Conservation (phyloP, 2,329 filamentous ascomycete genomes). For the Colletotrichum zoysiae region DNA sequence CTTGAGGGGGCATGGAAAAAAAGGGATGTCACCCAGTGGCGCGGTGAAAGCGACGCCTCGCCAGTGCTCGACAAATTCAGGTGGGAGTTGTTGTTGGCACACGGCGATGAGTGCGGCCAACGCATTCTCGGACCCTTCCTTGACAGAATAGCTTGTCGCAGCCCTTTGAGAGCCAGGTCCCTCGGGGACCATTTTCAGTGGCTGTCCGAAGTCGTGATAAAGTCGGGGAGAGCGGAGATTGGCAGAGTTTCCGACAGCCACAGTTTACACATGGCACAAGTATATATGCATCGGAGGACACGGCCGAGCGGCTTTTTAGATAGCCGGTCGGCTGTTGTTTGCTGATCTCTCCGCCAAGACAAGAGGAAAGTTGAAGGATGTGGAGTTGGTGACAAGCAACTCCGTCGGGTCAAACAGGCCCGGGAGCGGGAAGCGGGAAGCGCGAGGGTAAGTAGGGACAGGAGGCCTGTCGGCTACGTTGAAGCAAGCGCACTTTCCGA, state of each 20-base stretch:
- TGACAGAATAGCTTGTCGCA: conserved; percentile 48
- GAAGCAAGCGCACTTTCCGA: conserved; percentile 1
- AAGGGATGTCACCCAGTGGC: conserved; percentile 48
- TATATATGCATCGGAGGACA: conserved; percentile 31
- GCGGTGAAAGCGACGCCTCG: conserved; percentile 50
- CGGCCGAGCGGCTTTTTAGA: conserved; percentile 5
- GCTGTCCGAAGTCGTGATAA: conserved; percentile 14
- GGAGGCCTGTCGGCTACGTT: conserved; percentile 11
- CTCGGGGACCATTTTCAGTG: conserved; percentile 32
- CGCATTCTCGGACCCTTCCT: conserved; percentile 48
- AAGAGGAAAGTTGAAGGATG: background rate
- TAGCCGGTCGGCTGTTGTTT: conserved; percentile 22
- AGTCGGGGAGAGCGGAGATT: background rate
- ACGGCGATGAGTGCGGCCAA: conserved; percentile 47
- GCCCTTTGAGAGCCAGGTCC: conserved; percentile 34
- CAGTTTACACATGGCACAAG: conserved; percentile 29
- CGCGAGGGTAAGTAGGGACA: conserved; percentile 8
- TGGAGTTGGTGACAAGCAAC: conserved; percentile 13
- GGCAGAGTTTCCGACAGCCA: conserved; percentile 37
- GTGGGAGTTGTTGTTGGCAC: conserved; percentile 50
- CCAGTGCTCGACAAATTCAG: conserved; percentile 47
- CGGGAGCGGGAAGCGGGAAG: conserved; percentile 17
- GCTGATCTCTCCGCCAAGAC: conserved; percentile 29
- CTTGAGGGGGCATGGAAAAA: conserved; percentile 56
- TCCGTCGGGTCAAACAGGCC: conserved; percentile 6